Conservation (phyloP, 176 grass and related monocot species). For the Bolboschoenus planiculmis region DNA sequence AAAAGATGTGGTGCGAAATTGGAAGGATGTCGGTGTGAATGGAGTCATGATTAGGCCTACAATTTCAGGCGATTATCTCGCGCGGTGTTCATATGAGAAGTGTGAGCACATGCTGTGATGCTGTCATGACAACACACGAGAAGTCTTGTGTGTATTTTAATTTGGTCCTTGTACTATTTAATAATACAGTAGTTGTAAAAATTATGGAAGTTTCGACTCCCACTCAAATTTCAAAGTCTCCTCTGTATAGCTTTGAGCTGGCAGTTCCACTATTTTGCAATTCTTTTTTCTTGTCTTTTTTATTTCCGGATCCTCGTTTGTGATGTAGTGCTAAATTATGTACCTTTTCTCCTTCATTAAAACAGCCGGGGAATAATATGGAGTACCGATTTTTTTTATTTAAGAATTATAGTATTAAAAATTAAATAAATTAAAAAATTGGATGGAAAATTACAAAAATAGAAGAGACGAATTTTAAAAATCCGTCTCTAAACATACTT, state of each 20-base stretch:
- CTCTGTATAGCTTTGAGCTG: background rate
- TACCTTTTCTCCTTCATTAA: background rate
- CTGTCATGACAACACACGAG: background rate
- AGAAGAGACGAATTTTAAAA: no score
- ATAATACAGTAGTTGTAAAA: background rate
- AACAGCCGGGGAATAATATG: no score
- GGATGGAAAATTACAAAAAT: no score
- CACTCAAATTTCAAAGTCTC: background rate
- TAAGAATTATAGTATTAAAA: no score
- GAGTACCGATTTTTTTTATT: no score
- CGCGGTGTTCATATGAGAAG: background rate
- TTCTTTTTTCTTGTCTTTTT: background rate
- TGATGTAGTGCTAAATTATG: background rate
- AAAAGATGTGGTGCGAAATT: conserved; percentile 10
- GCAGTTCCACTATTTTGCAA: background rate
- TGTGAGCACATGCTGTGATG: background rate
- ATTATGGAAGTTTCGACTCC: background rate
- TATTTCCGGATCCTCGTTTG: background rate
- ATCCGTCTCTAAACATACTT: no score
- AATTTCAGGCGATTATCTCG: background rate
- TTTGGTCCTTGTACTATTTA: background rate
- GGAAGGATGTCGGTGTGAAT: conserved; percentile 15
- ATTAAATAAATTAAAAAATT: no score
- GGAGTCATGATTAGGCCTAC: background rate
- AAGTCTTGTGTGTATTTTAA: background rate